A percentile compares a stretch with the other conserved stretches of the same genome.
phyloP scores from a whole-genome alignment of 257 asterid species.

The Fraxinus americana region DNA sequence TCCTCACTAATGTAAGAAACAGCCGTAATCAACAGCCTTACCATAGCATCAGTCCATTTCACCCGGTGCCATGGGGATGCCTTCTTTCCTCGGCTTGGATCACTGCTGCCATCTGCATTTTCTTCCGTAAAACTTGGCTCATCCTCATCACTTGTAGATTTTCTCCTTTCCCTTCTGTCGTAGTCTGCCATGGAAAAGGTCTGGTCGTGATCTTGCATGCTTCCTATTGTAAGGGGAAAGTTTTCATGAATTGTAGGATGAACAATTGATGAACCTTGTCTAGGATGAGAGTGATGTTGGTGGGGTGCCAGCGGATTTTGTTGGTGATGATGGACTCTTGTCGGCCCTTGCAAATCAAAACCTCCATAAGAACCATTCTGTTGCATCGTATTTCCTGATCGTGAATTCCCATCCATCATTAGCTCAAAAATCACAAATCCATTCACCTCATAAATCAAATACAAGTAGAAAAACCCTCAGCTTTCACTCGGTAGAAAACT shows the following conservation, averaged over 20 bases:
- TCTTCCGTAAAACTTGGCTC: conserved; percentile 65
- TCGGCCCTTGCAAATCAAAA: conserved; percentile 53
- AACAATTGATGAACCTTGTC: conserved; percentile 44
- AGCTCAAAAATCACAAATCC: not conserved
- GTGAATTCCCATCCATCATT: conserved; percentile 39
- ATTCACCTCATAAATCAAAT: conserved; percentile 4
- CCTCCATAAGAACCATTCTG: conserved; percentile 51
- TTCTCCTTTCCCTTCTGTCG: conserved; percentile 43
- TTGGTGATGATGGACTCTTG: conserved; percentile 52
- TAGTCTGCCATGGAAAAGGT: conserved; percentile 42
- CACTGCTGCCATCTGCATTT: conserved; percentile 1
- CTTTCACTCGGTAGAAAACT: conserved; percentile 1
- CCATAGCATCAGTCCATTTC: conserved; percentile 61
- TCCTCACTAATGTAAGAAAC: conserved; percentile 61
- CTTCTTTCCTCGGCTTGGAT: conserved; percentile 37
- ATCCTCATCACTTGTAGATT: conserved; percentile 68
- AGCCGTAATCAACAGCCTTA: conserved; percentile 52
- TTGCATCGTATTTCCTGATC: conserved; percentile 53
- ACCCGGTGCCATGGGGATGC: conserved; percentile 60
- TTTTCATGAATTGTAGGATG: conserved; percentile 49
- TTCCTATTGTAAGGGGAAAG: conserved; percentile 63
- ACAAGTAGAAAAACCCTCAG: not conserved
- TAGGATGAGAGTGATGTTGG: conserved; percentile 38
- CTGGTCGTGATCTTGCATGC: conserved; percentile 48
- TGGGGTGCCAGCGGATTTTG: conserved; percentile 36